Evolutionary conservation across 768 basidiomycete species (phyloP).

Genomic region (Phanerochaete carnosa): DNA sequence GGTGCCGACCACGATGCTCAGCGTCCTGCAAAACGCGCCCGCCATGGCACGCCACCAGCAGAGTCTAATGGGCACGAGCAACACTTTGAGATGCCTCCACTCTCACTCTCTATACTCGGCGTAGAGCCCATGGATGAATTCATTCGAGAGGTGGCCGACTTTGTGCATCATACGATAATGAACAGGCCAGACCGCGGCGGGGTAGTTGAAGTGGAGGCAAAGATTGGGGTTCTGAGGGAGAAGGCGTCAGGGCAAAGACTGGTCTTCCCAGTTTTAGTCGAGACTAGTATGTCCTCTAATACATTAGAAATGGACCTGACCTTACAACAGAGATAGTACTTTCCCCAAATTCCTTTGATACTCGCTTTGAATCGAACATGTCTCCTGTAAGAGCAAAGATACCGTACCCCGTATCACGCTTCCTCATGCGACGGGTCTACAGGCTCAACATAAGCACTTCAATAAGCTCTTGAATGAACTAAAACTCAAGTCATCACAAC

Average conservation of each 20-base stretch:
- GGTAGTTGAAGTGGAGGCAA: slow-evolving; percentile 85
- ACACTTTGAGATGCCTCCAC: slow-evolving; percentile 44
- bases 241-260: slow-evolving; percentile 52
- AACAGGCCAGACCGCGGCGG: slow-evolving; percentile 47
- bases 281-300: slow-evolving; percentile 64
- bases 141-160: slow-evolving; percentile 88
- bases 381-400: slow-evolving; percentile 53
- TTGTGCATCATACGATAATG: slow-evolving; percentile 69
- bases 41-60: slow-evolving; percentile 31
- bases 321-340: slow-evolving; percentile 50
- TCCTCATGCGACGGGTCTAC: slow-evolving; percentile 3
- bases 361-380: slow-evolving; percentile 94
- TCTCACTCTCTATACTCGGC: slow-evolving; percentile 79
- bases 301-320: neutral
- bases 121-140: slow-evolving; percentile 93
- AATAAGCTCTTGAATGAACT: slow-evolving; percentile 86
- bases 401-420: neutral
- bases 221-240: slow-evolving; percentile 76
- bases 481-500: slow-evolving; percentile 51
- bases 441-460: slow-evolving; percentile 87
- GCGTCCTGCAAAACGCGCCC: slow-evolving; percentile 36
- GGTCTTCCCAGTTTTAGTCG: slow-evolving; percentile 69
- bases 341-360: slow-evolving; percentile 51
- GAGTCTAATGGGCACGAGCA: slow-evolving; percentile 18
- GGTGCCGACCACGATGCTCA: slow-evolving; percentile 27